A percentile compares a stretch with the other conserved stretches of the same genome.
phyloP scores from a whole-genome alignment of 176 grass and related monocot species.

The Puya raimondii region DNA sequence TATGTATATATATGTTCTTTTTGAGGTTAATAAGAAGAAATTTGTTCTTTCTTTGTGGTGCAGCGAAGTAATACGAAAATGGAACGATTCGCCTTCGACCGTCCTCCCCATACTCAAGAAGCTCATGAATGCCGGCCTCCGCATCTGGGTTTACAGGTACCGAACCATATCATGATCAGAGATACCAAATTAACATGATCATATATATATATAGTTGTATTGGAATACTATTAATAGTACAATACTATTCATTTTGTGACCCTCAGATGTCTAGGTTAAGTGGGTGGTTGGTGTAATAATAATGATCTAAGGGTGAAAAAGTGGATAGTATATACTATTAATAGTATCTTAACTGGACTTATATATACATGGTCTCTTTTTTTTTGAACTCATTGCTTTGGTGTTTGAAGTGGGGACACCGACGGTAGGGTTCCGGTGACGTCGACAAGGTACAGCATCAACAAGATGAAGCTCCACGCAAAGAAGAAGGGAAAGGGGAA shows the following conservation, averaged over 20 bases:
- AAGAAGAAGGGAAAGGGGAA: constrained; percentile 7
- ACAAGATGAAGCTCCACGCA: constrained; percentile 48
- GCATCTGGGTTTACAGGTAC: constrained; percentile 91
- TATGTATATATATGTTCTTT: no score
- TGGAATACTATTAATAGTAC: no score
- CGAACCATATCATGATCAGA: neutral
- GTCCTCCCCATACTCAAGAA: constrained; percentile 67
- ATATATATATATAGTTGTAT: no score
- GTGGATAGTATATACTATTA: no score
- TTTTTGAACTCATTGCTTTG: no score
- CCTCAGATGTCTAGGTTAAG: no score
- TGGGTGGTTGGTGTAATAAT: no score
- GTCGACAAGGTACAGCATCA: constrained; percentile 83
- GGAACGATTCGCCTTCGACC: constrained; percentile 82
- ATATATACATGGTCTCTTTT: no score
- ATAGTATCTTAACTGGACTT: no score
- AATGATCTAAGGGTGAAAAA: no score
- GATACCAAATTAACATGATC: no score
- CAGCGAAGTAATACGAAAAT: constrained; percentile 69
- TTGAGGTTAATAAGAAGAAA: constrained; percentile 1
- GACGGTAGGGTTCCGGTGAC: constrained; percentile 82
- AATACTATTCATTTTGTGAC: no score
- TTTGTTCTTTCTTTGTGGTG: constrained; percentile 4
- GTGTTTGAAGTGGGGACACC: constrained; percentile 39
- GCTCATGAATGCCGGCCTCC: constrained; percentile 70